Evolutionary conservation across 2,329 filamentous ascomycete species (phyloP).

Genomic region (Ilyonectria robusta): DNA sequence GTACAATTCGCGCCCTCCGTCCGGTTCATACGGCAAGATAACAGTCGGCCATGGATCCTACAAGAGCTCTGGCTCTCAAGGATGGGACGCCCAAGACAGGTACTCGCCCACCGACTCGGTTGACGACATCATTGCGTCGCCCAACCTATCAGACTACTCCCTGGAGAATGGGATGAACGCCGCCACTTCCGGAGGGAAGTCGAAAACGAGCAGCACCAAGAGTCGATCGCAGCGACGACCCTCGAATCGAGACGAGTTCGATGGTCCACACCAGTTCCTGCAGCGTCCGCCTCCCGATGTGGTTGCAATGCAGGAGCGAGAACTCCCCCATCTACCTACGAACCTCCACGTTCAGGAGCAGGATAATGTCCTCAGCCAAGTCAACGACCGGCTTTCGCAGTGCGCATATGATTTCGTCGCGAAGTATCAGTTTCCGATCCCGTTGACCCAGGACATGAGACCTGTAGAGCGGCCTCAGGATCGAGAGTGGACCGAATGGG

Average conservation of each 20-base stretch:
- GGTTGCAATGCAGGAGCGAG: constrained; percentile 82
- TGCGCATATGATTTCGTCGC: constrained; percentile 93
- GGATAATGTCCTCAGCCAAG: constrained; percentile 82
- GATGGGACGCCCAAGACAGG: constrained; percentile 64
- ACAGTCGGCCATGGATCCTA: constrained; percentile 54
- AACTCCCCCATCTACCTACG: constrained; percentile 85
- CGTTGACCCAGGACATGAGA: constrained; percentile 85
- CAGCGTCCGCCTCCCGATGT: constrained; percentile 79
- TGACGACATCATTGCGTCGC: constrained; percentile 71
- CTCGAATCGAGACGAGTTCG: constrained; percentile 90
- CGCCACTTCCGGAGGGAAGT: constrained; percentile 57
- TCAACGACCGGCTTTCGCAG: constrained; percentile 87
- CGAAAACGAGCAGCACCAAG: constrained; percentile 59
- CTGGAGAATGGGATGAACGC: constrained; percentile 65
- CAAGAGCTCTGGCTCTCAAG: constrained; percentile 57
- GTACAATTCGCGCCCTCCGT: constrained; percentile 60
- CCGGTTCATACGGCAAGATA: constrained; percentile 55
- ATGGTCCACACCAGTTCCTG: constrained; percentile 87
- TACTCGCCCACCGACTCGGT: constrained; percentile 72
- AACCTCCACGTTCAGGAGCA: constrained; percentile 88
- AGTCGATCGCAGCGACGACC: constrained; percentile 75
- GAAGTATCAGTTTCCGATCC: constrained; percentile 92
- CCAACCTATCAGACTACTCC: constrained; percentile 73
- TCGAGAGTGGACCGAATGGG: constrained; percentile 93
- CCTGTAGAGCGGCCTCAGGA: constrained; percentile 81